These are phyloP conservation scores for Simplicillium aogashimaense DNA, from an alignment of 2,329 filamentous ascomycete genomes.

Conservation along the genomic window DNA sequence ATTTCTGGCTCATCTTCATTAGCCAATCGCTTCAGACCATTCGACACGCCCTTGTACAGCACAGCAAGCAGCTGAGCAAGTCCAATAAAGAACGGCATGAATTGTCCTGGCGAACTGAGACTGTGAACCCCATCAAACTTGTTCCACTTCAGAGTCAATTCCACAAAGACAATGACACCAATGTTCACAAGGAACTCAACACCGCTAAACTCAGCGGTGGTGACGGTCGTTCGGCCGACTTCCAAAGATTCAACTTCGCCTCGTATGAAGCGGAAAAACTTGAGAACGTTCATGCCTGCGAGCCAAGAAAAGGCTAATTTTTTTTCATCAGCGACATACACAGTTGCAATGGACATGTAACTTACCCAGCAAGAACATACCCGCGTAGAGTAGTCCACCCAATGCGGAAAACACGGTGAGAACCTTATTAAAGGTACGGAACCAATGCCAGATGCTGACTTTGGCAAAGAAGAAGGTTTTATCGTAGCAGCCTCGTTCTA, in stretches of 20 bases:
- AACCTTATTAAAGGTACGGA: slow-evolving; percentile 14
- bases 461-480: slow-evolving; percentile 18
- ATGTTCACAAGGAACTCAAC: slow-evolving; percentile 12
- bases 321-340: too few species aligned
- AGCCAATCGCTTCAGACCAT: background rate
- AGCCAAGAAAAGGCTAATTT: too few species aligned
- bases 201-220: background rate
- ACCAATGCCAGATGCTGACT: slow-evolving; percentile 16
- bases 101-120: slow-evolving; percentile 12
- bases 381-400: slow-evolving; percentile 2
- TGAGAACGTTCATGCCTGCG: background rate
- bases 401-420: slow-evolving; percentile 9
- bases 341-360: too few species aligned
- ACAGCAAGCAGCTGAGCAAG: slow-evolving; percentile 12
- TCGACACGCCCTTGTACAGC: slow-evolving; percentile 9
- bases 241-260: background rate
- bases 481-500: slow-evolving; percentile 10
- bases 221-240: background rate
- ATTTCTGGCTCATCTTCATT: background rate
- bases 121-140: slow-evolving; percentile 11
- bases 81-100: slow-evolving; percentile 16
- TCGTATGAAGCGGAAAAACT: background rate
- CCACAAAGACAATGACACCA: slow-evolving; percentile 15
- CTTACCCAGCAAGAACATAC: slow-evolving; percentile 8
- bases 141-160: slow-evolving; percentile 15